A percentile compares a stretch with the other conserved stretches of the same genome.
These are phyloP conservation scores for Crucihimalaya himalaica DNA, from an alignment of 345 rosid genomes.

Conservation along the genomic window DNA sequence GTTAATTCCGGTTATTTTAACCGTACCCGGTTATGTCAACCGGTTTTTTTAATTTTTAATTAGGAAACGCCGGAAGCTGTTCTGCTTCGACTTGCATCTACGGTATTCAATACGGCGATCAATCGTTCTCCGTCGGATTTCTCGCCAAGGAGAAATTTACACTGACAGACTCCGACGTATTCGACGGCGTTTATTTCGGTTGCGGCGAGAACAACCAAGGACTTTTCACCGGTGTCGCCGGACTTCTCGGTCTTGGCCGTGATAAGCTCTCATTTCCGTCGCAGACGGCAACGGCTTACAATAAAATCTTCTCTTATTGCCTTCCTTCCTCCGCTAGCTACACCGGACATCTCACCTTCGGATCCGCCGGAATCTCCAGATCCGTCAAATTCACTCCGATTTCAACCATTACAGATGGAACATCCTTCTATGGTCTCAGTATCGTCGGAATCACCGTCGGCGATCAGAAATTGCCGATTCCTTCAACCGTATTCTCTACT, in stretches of 20 bases:
- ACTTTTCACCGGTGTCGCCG: slow-evolving; percentile 71
- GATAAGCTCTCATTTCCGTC: slow-evolving; percentile 62
- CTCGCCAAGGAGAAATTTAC: slow-evolving; percentile 64
- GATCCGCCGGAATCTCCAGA: slow-evolving; percentile 45
- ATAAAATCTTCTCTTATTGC: slow-evolving; percentile 78
- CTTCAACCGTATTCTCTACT: slow-evolving; percentile 49
- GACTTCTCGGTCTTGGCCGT: slow-evolving; percentile 84
- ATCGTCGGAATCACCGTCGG: slow-evolving; percentile 60
- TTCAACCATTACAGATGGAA: slow-evolving; percentile 38
- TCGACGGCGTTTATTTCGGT: slow-evolving; percentile 60
- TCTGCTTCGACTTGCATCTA: slow-evolving; percentile 63
- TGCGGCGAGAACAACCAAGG: slow-evolving; percentile 87
- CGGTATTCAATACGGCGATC: slow-evolving; percentile 78
- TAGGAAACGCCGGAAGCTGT: slow-evolving; percentile 57
- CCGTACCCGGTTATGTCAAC: slow-evolving; percentile 9
- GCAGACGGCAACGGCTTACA: slow-evolving; percentile 63
- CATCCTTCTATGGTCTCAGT: slow-evolving; percentile 69
- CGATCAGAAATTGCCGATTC: slow-evolving; percentile 49
- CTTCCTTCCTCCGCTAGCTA: slow-evolving; percentile 67
- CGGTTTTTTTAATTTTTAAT: background rate
- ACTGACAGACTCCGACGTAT: slow-evolving; percentile 49
- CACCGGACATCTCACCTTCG: slow-evolving; percentile 78
- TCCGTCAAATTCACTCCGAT: slow-evolving; percentile 64
- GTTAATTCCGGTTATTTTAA: background rate
- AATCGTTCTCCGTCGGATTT: slow-evolving; percentile 66